Base-by-base conservation (phyloP, 495 filamentous ascomycete species). In the Xylaria curta region DNA sequence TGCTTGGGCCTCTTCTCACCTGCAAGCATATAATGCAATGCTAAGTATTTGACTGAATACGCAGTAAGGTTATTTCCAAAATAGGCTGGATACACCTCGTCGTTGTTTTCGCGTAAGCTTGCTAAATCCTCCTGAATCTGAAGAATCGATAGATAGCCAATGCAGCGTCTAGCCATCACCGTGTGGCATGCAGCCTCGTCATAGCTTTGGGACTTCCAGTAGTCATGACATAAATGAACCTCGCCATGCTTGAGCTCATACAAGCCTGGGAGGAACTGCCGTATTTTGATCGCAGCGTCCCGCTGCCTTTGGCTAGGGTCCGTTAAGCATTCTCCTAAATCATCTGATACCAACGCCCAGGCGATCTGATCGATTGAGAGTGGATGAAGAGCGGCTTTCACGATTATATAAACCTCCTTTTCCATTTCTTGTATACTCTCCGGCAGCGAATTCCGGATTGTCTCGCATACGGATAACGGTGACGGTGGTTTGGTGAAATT, bases 321-420 rank as follows among this genome's bases (percentile, higher is more conserved):
- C 24, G 15, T 26, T 4, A 58, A 19, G 1, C 17, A 7, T 33
- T 19, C 4, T 9, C 15, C 19, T 1, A 28, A 19, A n/a, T 5
- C 13, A 33, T 58, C 28, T 2, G 28, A 31, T 31, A 58, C 19
- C 54, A 58, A 58, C 13, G 28, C 28, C 54, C 54, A 58, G 28
- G 54, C 54, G 24, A 58, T 58, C 17, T 58, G 54, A 33, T 58
- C 54, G 15, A 58, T 19, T 33, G 54, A 58, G 54, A 58, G 28
- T 7, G 54, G 2, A 33, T 58, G 54, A 33, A 58, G 54, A 17
- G 54, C 54, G 4, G 54, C 31, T 19, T 33, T 19, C 2, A 58
- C 54, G 15, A 58, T 58, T 28, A 58, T 8, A 10, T 24, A 58
- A 33, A 58, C 54, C 28, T 19, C 26, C 7, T 15, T 58, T 17